These are phyloP conservation scores for Huiozyma sinensis DNA, from an alignment of 805 yeast genomes.

Conservation along the genomic window DNA sequence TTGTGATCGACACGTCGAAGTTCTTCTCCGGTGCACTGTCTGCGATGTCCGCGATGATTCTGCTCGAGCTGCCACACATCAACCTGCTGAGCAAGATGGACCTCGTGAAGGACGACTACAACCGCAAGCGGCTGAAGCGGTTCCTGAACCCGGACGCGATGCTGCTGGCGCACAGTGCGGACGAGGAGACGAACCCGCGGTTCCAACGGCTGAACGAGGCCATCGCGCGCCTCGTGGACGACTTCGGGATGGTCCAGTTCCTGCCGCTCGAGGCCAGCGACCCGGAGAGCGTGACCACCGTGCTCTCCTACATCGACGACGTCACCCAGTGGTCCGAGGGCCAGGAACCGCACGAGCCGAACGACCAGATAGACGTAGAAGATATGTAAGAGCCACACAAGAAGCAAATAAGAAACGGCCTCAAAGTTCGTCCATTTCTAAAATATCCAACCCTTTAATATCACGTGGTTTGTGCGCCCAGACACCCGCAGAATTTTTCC, in stretches of 20 bases:
- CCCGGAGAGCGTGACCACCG: conserved; percentile 67
- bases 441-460: too few relatives aligned
- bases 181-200: conserved; percentile 39
- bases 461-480: too few relatives aligned
- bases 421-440: too few relatives aligned
- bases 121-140: conserved; percentile 66
- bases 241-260: conserved; percentile 97
- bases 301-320: conserved; percentile 87
- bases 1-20: conserved; percentile 80
- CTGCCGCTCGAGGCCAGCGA: conserved; percentile 76
- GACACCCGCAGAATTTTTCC: too few relatives aligned
- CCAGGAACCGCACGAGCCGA: conserved; percentile 95
- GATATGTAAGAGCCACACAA: too few relatives aligned
- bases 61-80: conserved; percentile 89
- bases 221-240: conserved; percentile 87
- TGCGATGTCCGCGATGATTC: conserved; percentile 98
- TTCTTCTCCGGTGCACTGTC: conserved; percentile 90
- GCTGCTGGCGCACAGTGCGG: conserved; percentile 43
- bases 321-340: conserved; percentile 95
- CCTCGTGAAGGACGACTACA: conserved; percentile 67
- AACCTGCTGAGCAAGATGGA: conserved; percentile 84
- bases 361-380: conserved; percentile 59
- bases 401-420: too few relatives aligned
- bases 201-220: conserved; percentile 65
- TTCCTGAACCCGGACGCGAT: conserved; percentile 89